These are phyloP conservation scores for Cubamyces lactineus DNA, from an alignment of 768 basidiomycete species.

Conservation along the genomic window DNA sequence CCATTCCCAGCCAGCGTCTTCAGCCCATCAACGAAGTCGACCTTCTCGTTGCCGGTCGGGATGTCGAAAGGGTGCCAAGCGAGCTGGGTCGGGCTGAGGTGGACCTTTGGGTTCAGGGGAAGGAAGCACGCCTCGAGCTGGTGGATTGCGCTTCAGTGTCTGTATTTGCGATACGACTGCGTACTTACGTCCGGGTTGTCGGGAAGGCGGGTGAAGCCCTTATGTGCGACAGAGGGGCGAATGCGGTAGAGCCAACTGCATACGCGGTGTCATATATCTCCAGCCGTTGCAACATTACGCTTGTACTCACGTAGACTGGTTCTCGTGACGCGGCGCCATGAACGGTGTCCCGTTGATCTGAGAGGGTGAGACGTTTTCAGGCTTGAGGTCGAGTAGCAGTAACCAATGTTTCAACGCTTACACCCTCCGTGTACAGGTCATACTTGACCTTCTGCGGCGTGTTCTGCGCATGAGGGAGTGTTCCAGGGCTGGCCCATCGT, in stretches of 20 bases:
- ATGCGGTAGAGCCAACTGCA: constrained; percentile 67
- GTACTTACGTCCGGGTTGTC: constrained; percentile 60
- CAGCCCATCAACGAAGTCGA: constrained; percentile 61
- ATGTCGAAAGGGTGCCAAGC: constrained; percentile 68
- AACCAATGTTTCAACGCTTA: constrained; percentile 30
- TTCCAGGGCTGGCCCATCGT: constrained; percentile 47
- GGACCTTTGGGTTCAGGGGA: constrained; percentile 60
- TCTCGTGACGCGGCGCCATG: constrained; percentile 58
- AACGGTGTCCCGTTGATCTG: constrained; percentile 66
- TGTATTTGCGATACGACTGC: not conserved
- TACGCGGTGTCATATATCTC: not conserved
- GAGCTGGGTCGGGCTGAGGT: constrained; percentile 64
- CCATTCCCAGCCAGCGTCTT: constrained; percentile 69
- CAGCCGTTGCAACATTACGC: not conserved
- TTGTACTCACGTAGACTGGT: constrained; percentile 50
- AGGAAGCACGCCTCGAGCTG: constrained; percentile 67
- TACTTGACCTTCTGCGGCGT: constrained; percentile 65
- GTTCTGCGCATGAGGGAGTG: constrained; percentile 64
- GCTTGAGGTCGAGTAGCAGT: not conserved
- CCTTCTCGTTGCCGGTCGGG: constrained; percentile 42
- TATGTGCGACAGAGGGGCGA: constrained; percentile 67
- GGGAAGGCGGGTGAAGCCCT: constrained; percentile 57
- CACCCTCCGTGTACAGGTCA: constrained; percentile 62
- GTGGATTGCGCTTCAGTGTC: not conserved
- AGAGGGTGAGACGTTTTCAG: not conserved